Evolutionary conservation across 805 yeast genomes (phyloP), one percentile per base, ranked within the genome.

Genomic region (Pichia membranifaciens): DNA sequence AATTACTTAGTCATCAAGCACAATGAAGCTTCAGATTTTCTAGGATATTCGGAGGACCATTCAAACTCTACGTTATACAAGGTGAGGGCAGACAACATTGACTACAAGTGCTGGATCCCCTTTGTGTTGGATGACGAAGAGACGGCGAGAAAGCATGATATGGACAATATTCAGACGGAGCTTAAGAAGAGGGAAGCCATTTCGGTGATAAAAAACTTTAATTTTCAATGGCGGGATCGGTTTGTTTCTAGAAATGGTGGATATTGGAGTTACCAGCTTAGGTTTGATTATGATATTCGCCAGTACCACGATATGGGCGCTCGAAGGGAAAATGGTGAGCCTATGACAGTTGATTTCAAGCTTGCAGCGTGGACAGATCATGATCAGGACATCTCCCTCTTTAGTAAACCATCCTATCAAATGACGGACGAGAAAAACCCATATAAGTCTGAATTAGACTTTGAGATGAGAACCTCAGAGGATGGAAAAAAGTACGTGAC

Each of bases 401-500:
- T 38, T 5, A n/a, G 38, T 4, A 25, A 15, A 12, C 50, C 50
- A 16, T 47, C 43, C 22, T 47, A 43, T 33, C 15, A 21, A 15
- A n/a, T 18, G 9, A 21, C 34, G 23, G 16, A 15, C 16, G 2
- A 16, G 5, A 39, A 31, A 12, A 21, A 47, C 21, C 41, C 56
- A 10, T 58, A 56, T 43, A 41, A 38, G n/a, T 45, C 45, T 5
- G 40, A 42, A 12, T 51, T 59, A 6, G 57, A 58, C 31, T 65
- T 64, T 51, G 59, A 56, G 33, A 32, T 67, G 22, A 45, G 54
- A 3, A 51, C 47, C 10, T 25, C 46, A 1, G 44, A 36, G 3
- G 62, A 60, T 34, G 67, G 67, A 1, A 49, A 59, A 3, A 51
- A 54, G n/a, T 61, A 54, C 44, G 52, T 65, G 5, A 51, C 64